Conservation (phyloP, 148 eudicot genomes). For the Rhododendron kiyosumense region DNA sequence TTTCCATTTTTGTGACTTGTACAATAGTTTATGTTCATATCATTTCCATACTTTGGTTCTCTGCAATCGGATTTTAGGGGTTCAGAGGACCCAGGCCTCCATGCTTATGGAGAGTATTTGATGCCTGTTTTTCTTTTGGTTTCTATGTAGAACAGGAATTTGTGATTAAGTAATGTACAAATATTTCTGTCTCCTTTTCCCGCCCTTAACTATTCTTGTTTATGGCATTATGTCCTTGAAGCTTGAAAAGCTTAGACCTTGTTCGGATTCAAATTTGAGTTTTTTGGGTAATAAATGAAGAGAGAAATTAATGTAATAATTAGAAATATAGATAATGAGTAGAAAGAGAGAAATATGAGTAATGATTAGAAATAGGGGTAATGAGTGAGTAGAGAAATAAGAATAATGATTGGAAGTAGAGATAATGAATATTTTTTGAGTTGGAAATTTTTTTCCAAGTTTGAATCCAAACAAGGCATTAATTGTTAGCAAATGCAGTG, state of each 20-base stretch:
- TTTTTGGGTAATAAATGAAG: too few relatives aligned
- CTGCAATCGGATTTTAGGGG: conserved; percentile 42
- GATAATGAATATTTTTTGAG: too few relatives aligned
- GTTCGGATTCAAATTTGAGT: too few relatives aligned
- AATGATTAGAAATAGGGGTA: too few relatives aligned
- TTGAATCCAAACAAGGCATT: too few relatives aligned
- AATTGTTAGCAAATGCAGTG: not conserved
- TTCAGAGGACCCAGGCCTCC: conserved; percentile 28
- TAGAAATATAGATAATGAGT: too few relatives aligned
- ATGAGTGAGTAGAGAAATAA: too few relatives aligned
- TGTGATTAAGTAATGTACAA: conserved; percentile 2
- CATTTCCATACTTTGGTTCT: conserved; percentile 20
- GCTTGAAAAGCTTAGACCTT: not conserved
- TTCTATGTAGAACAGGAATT: not conserved
- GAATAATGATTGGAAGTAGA: too few relatives aligned
- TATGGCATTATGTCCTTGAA: not conserved
- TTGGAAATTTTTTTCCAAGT: too few relatives aligned
- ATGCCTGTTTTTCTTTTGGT: not conserved
- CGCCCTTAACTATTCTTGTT: not conserved
- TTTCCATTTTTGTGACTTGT: conserved; percentile 2
- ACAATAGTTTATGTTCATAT: conserved; percentile 6
- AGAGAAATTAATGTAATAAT: too few relatives aligned
- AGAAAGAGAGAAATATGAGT: too few relatives aligned
- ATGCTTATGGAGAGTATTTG: conserved; percentile 13
- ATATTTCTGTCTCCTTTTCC: not conserved